A percentile compares a stretch with the other conserved stretches of the same genome.
Conservation (phyloP, 345 rosid species). For the Rubroshorea leprosula region DNA sequence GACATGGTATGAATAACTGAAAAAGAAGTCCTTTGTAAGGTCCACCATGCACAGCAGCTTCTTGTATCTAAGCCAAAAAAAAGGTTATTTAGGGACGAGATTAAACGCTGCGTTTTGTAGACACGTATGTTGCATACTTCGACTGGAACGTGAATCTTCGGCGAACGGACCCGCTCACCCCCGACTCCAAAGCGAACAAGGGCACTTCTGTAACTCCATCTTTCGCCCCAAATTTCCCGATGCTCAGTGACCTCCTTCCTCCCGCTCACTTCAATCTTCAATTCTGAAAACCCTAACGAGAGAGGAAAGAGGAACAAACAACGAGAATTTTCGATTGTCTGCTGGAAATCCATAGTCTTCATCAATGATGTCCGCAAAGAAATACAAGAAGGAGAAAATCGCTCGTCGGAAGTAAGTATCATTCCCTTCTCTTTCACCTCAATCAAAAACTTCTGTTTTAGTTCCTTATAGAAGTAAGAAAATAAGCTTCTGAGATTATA, state of each 20-base stretch:
- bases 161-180: no score
- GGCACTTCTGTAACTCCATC: conserved; percentile 8
- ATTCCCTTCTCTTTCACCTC: neutral
- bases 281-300: conserved; percentile 21
- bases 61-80: conserved; percentile 75
- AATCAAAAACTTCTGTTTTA: neutral
- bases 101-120: no score
- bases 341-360: neutral
- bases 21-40: conserved; percentile 98
- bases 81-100: no score
- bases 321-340: no score
- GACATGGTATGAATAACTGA: conserved; percentile 92
- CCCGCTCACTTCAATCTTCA: neutral
- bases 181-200: no score
- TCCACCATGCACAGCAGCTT: conserved; percentile 85
- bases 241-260: neutral
- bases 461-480: neutral
- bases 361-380: conserved; percentile 63
- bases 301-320: neutral
- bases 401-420: conserved; percentile 73
- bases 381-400: conserved; percentile 66
- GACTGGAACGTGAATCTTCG: no score
- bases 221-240: neutral
- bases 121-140: no score
- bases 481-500: neutral